These are phyloP conservation scores for Erodium moschatum DNA, from an alignment of 441 rosid genomes.

Conservation along the genomic window DNA sequence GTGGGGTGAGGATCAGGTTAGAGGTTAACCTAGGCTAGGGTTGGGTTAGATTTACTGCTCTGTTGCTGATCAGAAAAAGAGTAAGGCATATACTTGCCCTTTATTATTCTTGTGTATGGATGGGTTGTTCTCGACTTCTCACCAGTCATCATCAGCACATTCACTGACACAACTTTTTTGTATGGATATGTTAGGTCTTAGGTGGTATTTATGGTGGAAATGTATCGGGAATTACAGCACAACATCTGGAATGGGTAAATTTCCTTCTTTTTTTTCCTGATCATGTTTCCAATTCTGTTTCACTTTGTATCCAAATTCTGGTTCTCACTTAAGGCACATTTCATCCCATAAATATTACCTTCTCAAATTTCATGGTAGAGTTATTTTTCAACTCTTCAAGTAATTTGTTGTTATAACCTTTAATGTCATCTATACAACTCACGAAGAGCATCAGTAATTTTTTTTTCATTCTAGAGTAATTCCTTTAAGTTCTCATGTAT, in stretches of 20 bases:
- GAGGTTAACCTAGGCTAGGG: too few species aligned
- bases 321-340: background rate
- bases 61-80: too few species aligned
- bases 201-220: conserved; percentile 80
- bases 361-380: background rate
- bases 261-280: conserved; percentile 18
- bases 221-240: conserved; percentile 78
- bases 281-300: conserved; percentile 4
- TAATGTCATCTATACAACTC: background rate
- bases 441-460: background rate
- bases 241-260: conserved; percentile 88
- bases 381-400: background rate
- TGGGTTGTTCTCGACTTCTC: background rate
- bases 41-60: too few species aligned
- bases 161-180: background rate
- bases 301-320: background rate
- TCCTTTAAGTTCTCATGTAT: background rate
- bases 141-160: background rate
- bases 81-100: background rate
- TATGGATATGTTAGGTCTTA: conserved; percentile 48
- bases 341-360: background rate
- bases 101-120: background rate
- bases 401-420: background rate
- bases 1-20: too few species aligned
- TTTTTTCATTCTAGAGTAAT: background rate